Evolutionary conservation across 768 basidiomycete genomes (phyloP), one percentile per base, ranked within the genome.

Genomic region (Lactarius evosmus): DNA sequence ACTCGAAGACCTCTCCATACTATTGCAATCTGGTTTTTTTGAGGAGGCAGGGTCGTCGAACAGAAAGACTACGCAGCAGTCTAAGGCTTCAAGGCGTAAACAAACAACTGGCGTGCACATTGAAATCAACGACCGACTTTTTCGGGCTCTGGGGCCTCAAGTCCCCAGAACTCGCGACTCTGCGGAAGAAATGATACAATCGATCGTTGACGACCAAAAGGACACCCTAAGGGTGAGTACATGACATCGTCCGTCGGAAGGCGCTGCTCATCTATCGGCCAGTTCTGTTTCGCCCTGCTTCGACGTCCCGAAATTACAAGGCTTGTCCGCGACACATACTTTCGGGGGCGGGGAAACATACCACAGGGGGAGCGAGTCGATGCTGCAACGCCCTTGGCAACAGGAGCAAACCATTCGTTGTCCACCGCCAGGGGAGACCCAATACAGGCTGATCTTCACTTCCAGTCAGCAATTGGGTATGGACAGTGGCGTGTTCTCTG

Each of bases 391-490:
- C 7, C 56, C 5, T 40, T 12, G 17, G 22, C 22, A 19, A 55
- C 30, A 25, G 53, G 2, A 6, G 30, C 53, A 41, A 8, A 44
- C 32, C 14, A 54, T 12, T 16, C 58, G 4, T 40, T 36, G 0
- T 22, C 49, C 34, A 11, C 34, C 9, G 16, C 7, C 22, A 14
- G 52, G 4, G 55, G 19, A 52, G 60, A 60, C 1, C 12, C 38
- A 12, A 52, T 65, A 33, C 64, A n/a, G 7, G 55, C 60, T 17
- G 64, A 65, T 65, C 55, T 65, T n/a, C 52, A 61, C 55, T 61
- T 61, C 19, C 59, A 50, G 17, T 56, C 64, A 0, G 49, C 60
- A 9, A 9, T 8, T 3, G 64, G 49, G 17, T 53, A 41, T 25
- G 64, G 64, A 19, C 51, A 61, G 9, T 65, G 64, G 64, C 51